Evolutionary conservation across 345 rosid species (phyloP).

Genomic region (Aurinia saxatilis): DNA sequence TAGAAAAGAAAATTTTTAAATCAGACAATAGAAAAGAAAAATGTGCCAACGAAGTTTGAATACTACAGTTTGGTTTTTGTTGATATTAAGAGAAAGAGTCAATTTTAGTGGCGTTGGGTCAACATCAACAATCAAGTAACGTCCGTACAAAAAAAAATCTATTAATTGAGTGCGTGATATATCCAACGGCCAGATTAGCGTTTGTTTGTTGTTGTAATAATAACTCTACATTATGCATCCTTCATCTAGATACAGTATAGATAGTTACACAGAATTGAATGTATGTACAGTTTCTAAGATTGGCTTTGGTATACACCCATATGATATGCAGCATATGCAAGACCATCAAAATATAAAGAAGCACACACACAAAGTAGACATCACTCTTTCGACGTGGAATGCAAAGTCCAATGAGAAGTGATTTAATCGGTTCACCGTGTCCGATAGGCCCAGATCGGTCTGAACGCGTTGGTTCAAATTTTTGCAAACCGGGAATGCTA

Average conservation of each 20-base stretch:
- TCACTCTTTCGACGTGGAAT: no score
- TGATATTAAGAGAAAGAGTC: slow-evolving; percentile 10
- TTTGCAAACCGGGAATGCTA: no score
- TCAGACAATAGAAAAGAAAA: background rate
- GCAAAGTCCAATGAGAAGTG: no score
- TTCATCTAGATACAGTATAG: background rate
- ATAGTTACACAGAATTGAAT: background rate
- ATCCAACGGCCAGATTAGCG: background rate
- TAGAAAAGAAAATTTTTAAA: no score
- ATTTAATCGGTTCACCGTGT: no score
- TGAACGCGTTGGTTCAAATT: no score
- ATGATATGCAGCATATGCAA: no score
- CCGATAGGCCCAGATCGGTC: no score
- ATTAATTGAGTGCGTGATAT: background rate
- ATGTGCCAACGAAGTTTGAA: background rate
- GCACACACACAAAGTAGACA: no score
- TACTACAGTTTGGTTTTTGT: background rate
- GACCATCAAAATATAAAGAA: no score
- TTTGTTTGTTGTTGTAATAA: background rate
- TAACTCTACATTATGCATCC: background rate
- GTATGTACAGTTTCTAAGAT: slow-evolving; percentile 22
- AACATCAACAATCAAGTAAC: slow-evolving; percentile 9
- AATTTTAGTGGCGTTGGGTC: slow-evolving; percentile 11
- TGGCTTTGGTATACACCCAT: no score
- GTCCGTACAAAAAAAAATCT: background rate